These are phyloP conservation scores for Cryphonectria carpinicola DNA, from an alignment of 2,329 filamentous ascomycete genomes.

Conservation along the genomic window DNA sequence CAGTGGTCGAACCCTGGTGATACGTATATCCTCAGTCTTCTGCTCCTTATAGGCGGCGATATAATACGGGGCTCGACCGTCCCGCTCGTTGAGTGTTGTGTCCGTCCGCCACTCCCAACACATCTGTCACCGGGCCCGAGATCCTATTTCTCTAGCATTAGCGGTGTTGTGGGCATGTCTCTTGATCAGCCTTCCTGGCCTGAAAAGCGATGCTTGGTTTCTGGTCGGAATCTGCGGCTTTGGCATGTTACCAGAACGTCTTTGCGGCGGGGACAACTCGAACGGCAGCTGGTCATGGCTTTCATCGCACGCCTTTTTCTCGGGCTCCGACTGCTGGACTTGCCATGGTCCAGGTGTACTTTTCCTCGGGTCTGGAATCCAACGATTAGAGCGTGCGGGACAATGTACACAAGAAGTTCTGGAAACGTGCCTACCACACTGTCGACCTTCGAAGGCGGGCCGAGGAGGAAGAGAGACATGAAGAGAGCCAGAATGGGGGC, in stretches of 20 bases:
- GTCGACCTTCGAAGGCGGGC: not conserved
- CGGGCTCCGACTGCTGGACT: conserved; percentile 26
- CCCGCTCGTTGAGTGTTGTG: conserved; percentile 9
- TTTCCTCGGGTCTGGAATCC: conserved; percentile 23
- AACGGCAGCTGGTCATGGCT: not conserved
- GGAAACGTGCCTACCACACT: conserved; percentile 28
- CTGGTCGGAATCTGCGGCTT: conserved; percentile 6
- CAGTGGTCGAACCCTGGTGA: conserved; percentile 15
- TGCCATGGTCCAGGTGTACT: conserved; percentile 28
- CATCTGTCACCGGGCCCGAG: not conserved
- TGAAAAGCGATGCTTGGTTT: conserved; percentile 6
- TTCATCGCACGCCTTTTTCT: not conserved
- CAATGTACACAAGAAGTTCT: conserved; percentile 29
- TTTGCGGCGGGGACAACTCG: conserved; percentile 3
- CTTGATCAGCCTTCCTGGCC: conserved; percentile 1
- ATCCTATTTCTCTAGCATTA: not conserved
- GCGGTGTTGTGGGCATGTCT: conserved; percentile 7
- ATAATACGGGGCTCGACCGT: conserved; percentile 14
- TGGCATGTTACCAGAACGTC: conserved; percentile 15
- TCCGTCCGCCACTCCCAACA: not conserved
- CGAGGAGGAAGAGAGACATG: not conserved
- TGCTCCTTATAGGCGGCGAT: conserved; percentile 17
- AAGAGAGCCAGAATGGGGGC: not conserved
- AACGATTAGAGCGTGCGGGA: conserved; percentile 25
- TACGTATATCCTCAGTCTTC: conserved; percentile 9